Evolutionary conservation across 163 green algal genomes (phyloP).

Genomic region (Chlorella variabilis): DNA sequence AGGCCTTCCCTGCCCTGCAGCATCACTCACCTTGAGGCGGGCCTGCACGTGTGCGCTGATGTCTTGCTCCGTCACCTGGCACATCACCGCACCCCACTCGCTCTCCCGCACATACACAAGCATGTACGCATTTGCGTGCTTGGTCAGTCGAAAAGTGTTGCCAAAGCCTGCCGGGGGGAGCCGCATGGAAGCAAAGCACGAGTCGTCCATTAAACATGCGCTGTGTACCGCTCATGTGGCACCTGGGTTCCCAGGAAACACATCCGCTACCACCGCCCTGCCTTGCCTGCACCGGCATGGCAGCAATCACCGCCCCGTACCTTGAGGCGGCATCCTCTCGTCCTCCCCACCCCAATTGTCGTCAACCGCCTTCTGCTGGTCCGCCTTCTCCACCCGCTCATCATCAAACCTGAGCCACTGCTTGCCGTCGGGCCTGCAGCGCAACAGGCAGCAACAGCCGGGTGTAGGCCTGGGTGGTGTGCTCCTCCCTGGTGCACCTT

Average conservation of each 20-base stretch:
- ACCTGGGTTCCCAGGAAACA: no score
- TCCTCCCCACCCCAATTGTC: slow-evolving; percentile 91
- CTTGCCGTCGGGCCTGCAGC: slow-evolving; percentile 67
- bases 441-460: not conserved
- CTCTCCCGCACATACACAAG: slow-evolving; percentile 94
- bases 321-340: slow-evolving; percentile 26
- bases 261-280: no score
- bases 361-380: slow-evolving; percentile 77
- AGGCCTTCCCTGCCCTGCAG: no score
- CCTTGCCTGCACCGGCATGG: no score
- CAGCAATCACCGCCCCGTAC: no score
- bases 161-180: slow-evolving; percentile 52
- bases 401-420: slow-evolving; percentile 98
- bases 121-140: slow-evolving; percentile 97
- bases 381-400: slow-evolving; percentile 89
- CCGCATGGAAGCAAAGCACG: no score
- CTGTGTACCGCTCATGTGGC: no score
- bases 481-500: no score
- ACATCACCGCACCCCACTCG: slow-evolving; percentile 92
- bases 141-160: slow-evolving; percentile 63
- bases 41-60: slow-evolving; percentile 85
- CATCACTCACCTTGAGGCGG: slow-evolving; percentile 70
- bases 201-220: no score
- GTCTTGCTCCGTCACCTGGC: slow-evolving; percentile 78
- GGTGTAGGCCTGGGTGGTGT: no score